A percentile compares a stretch with the other conserved stretches of the same genome.
phyloP scores from a whole-genome alignment of 495 filamentous ascomycete species.

The Hypoxylon intermedium region DNA sequence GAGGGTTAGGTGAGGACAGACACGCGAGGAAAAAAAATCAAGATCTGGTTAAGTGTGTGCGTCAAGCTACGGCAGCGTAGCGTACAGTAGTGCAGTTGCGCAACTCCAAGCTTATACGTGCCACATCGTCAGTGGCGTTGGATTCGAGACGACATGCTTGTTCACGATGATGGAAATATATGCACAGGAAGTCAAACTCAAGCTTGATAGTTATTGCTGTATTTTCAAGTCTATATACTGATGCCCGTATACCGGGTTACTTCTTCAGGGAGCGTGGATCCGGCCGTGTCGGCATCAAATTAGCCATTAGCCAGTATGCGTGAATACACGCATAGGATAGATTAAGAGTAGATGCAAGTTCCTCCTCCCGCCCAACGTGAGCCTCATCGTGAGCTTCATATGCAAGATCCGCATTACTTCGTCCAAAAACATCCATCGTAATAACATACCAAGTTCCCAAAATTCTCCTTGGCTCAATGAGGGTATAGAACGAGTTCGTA shows the following conservation, averaged over 20 bases:
- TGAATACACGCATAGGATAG: constrained; percentile 25
- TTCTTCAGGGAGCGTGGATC: constrained; percentile 29
- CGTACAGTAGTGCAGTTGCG: constrained; percentile 5
- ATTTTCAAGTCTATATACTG: constrained; percentile 24
- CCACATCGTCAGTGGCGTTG: not conserved
- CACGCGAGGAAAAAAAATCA: not conserved
- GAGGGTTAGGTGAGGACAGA: constrained; percentile 23
- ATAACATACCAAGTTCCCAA: constrained; percentile 22
- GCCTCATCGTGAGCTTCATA: constrained; percentile 21
- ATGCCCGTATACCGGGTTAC: constrained; percentile 21
- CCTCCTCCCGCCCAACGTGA: constrained; percentile 16
- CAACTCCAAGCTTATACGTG: not conserved
- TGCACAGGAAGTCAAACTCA: not conserved
- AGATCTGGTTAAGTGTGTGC: constrained; percentile 10
- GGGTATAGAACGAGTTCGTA: constrained; percentile 35
- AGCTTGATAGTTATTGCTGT: constrained; percentile 14
- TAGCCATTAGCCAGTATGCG: constrained; percentile 29
- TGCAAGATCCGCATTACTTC: constrained; percentile 28
- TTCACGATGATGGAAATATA: constrained; percentile 1
- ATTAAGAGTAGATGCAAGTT: constrained; percentile 15
- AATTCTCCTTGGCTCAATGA: constrained; percentile 28
- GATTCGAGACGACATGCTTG: not conserved
- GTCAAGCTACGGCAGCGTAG: constrained; percentile 15
- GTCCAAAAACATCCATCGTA: constrained; percentile 27
- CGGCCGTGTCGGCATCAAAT: constrained; percentile 27